A percentile compares a stretch with the other conserved stretches of the same genome.
Evolutionary conservation across 441 rosid genomes (phyloP).

Genomic region (Syzygium malaccense): DNA sequence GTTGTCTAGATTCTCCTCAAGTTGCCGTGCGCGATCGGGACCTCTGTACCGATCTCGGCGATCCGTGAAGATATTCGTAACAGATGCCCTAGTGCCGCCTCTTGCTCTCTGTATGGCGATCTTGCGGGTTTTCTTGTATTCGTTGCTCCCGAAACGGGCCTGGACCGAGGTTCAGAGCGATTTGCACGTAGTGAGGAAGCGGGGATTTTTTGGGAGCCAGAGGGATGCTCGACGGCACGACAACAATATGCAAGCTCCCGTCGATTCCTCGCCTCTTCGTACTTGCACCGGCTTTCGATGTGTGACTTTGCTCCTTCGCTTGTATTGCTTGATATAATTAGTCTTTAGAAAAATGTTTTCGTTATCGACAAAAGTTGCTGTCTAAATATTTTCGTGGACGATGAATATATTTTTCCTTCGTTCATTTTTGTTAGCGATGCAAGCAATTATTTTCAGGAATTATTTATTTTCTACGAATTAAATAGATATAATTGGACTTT

Average conservation of each 20-base stretch:
- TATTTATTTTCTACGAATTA: background rate
- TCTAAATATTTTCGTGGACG: background rate
- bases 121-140: background rate
- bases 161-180: background rate
- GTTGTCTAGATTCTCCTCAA: background rate
- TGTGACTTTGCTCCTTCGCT: background rate
- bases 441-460: fast-evolving
- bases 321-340: background rate
- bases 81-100: background rate
- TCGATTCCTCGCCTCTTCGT: background rate
- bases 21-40: background rate
- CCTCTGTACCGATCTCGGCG: background rate
- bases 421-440: background rate
- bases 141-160: background rate
- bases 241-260: background rate
- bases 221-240: background rate
- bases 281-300: background rate
- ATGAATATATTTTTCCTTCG: background rate
- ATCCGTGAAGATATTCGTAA: background rate
- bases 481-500: background rate
- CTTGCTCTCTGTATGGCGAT: background rate
- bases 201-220: background rate
- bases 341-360: background rate
- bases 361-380: background rate
- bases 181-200: fast-evolving